Percentiles rank a stretch among this genome's conserved stretches.
Conservation (phyloP, 2,329 filamentous ascomycete genomes). For the Sporothrix pseudoabietina region DNA sequence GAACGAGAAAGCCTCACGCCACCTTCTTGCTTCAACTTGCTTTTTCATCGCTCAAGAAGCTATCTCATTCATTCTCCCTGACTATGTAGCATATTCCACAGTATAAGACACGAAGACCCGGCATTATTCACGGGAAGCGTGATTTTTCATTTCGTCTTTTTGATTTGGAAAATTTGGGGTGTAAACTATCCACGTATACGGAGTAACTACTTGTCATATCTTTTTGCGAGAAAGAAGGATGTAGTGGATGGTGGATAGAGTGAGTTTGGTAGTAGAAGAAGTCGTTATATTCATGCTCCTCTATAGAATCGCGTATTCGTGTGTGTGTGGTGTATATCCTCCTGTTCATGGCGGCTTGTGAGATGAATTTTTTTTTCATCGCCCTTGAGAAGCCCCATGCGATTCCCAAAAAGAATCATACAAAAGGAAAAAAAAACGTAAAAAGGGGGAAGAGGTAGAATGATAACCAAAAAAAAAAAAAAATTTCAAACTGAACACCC, state of each 20-base stretch:
- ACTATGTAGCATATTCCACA: not conserved
- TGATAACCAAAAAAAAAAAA: not conserved
- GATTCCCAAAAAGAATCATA: not conserved
- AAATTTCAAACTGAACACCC: not conserved
- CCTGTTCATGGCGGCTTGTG: slow-evolving; percentile 20
- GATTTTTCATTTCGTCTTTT: not conserved
- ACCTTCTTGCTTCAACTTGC: not conserved
- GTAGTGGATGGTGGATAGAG: not conserved
- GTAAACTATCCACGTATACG: not conserved
- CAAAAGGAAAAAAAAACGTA: not conserved
- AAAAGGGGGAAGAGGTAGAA: not conserved
- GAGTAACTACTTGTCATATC: not conserved
- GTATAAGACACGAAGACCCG: not conserved
- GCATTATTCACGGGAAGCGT: not conserved
- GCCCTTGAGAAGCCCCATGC: not conserved
- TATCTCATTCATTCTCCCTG: not conserved
- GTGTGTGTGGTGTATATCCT: slow-evolving; percentile 10
- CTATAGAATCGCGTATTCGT: not conserved
- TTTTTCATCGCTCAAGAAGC: not conserved
- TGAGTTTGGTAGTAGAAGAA: not conserved
- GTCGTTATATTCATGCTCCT: slow-evolving; percentile 8
- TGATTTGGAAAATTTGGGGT: not conserved
- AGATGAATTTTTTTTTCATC: slow-evolving; percentile 21
- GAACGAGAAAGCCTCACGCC: not conserved
- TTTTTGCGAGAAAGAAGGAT: not conserved